Evolutionary conservation across 768 basidiomycete genomes (phyloP).

Genomic region (Rhodotorula sphaerocarpa): DNA sequence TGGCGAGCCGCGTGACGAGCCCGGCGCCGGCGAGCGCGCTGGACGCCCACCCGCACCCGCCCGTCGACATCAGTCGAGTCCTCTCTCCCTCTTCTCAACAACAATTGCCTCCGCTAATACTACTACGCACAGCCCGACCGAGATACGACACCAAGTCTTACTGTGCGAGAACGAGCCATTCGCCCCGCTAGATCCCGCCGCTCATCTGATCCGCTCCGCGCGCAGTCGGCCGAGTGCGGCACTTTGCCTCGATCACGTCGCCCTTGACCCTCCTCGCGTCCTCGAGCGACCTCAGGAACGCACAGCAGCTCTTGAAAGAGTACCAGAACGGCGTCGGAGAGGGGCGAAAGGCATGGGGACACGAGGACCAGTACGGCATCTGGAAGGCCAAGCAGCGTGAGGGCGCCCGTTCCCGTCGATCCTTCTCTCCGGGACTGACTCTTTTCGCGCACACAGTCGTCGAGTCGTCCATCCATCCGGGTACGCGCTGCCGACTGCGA

Average conservation of each 20-base stretch:
- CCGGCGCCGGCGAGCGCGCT: too few relatives aligned
- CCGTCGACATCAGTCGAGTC: constrained; percentile 17
- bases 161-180: constrained; percentile 6
- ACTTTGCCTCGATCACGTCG: constrained; percentile 38
- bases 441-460: constrained; percentile 16
- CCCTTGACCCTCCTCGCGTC: constrained; percentile 39
- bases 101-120: neutral
- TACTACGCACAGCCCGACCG: constrained; percentile 15
- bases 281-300: constrained; percentile 23
- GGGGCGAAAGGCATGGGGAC: constrained; percentile 30
- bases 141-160: constrained; percentile 35
- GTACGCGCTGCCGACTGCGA: constrained; percentile 12
- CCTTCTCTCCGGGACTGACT: neutral
- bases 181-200: neutral
- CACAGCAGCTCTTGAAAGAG: constrained; percentile 34
- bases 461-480: constrained; percentile 38
- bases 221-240: constrained; percentile 36
- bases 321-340: constrained; percentile 28
- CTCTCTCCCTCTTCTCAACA: neutral
- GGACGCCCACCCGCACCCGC: too few relatives aligned
- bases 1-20: too few relatives aligned
- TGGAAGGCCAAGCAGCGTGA: constrained; percentile 38
- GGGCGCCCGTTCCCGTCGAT: neutral
- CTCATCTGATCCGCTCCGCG: neutral
- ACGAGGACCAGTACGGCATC: constrained; percentile 27